Conservation (phyloP, 2,329 filamentous ascomycete species). For the Nemania bipapillata region DNA sequence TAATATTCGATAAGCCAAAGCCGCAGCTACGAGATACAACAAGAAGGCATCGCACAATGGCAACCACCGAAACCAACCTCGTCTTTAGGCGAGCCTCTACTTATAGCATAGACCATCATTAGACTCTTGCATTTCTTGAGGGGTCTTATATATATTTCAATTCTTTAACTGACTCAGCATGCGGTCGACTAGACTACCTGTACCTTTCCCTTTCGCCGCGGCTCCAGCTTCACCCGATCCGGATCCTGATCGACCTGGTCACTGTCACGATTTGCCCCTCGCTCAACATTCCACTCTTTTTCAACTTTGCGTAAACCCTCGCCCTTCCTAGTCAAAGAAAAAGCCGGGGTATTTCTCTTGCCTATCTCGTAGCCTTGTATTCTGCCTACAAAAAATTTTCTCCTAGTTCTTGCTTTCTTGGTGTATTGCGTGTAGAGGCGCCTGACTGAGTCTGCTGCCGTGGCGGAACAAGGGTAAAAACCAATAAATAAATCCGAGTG, state of each 20-base stretch:
- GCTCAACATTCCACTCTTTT: slow-evolving; percentile 18
- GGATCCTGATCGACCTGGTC: slow-evolving; percentile 11
- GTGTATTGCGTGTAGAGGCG: slow-evolving; percentile 12
- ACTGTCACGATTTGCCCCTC: slow-evolving; percentile 27
- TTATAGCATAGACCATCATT: no score
- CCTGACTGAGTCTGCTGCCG: slow-evolving; percentile 16
- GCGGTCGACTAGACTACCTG: slow-evolving; percentile 30
- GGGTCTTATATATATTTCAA: slow-evolving; percentile 21
- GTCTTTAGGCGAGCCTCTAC: background rate
- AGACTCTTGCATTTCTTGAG: background rate
- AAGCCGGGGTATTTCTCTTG: slow-evolving; percentile 3
- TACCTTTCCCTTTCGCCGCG: slow-evolving; percentile 22
- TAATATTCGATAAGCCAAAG: background rate
- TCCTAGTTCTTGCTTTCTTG: slow-evolving; percentile 6
- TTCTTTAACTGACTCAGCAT: slow-evolving; percentile 35
- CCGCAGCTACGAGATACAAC: no score
- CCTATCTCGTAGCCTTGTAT: background rate
- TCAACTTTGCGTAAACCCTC: slow-evolving; percentile 16
- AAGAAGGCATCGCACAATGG: background rate
- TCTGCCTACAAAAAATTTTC: slow-evolving; percentile 3
- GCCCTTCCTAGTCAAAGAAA: background rate
- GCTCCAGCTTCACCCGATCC: slow-evolving; percentile 17
- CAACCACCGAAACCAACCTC: background rate
- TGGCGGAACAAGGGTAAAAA: slow-evolving; percentile 5
- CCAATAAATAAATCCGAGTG: slow-evolving; percentile 7